Base-by-base conservation (phyloP, 306 rosid species). In the Quercus bicolor region DNA sequence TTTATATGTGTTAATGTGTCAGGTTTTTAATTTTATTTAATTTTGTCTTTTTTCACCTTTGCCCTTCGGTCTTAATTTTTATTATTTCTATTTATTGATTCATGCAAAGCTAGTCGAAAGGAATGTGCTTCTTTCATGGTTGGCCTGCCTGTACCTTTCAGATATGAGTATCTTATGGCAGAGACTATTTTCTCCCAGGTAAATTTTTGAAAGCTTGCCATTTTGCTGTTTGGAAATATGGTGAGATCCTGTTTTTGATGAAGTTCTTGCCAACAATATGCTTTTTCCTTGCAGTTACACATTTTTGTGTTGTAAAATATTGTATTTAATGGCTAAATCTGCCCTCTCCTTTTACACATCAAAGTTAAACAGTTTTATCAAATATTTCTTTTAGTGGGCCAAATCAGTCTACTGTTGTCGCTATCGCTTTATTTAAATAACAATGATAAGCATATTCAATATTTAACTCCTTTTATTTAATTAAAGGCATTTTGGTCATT, bases 111-210 rank as follows among this genome's bases (percentile, higher is more conserved):
- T 90, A 96, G 99, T 93, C 99, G 99, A 77, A 96, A 93, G 91
- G 99, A 96, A 89, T 96, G 99, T 75, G 96, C 98, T 48, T 87
- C 97, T 73, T 96, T 90, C 89, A 89, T 96, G 96, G 99, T 88
- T 85, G 92, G 99, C 68, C 88, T 96, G 65, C 99, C 97, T 6
- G 98, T 96, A 75, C 85, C 97, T 77, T 96, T 96, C 87, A 86
- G 99, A 89, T 96, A 93, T 18, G 99, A 96, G 82, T 93, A 90
- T 85, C 93, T 96, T 57, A 96, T 96, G 98, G 99, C 99, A 14
- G 99, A 96, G 94, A 91, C 99, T 81, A 91, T 96, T 86, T 91
- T 96, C 87, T 96, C 98, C 73, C 99, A 96, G 98, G 99, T 96
- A 84, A 76, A 76, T 45, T 28, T 45, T 55, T 73, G 56, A 29